Evolutionary conservation across 495 filamentous ascomycete species (phyloP), one percentile per base, ranked within the genome.

Genomic region (Neohortaea acidophila): DNA sequence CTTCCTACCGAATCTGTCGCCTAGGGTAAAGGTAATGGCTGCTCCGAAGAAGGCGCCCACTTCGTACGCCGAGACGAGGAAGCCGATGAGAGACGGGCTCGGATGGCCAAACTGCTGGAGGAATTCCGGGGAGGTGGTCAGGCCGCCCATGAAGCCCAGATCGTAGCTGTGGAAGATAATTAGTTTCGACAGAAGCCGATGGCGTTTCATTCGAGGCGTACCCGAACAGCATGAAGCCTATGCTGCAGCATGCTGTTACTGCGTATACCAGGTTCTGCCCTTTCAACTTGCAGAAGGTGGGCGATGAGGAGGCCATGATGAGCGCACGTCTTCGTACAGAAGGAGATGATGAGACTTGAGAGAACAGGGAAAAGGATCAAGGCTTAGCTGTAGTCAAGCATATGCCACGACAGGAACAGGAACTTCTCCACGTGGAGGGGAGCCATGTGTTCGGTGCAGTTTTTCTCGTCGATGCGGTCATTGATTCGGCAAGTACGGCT

Each of bases 121-220:
- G 20, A 48, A 48, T 18, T 38, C 36, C 20, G 45, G 45, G 1
- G 40, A 33, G 6, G 45, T 48, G 20, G 45, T 48, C 27, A 48
- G 34, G 20, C 45, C 45, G 17, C 45, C 45, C 45, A 48, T 48
- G 21, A n/a, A n/a, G n/a, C n/a, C n/a, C n/a, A n/a, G n/a, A n/a
- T 17, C 3, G 31, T 17, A 17, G 31, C 21, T 18, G 21, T 14
- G 11, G 13, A 12, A 30, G n/a, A 30, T 11, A 15, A 12, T 30
- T 4, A 12, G 27, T 3, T 30, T 41, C 45, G 22, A 48, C 38
- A 33, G 37, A 22, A 23, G 14, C n/a, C 13, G 20, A 41, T 17
- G 7, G 17, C 15, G 2, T 19, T 23, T 25, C 36, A 6, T 25
- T 8, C 5, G 2, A 13, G 3, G 10, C n/a, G 22, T 32, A n/a